Percentiles rank a stretch among this genome's conserved stretches.
These are phyloP conservation scores for Trichoderma koningiopsis DNA, from an alignment of 2,329 filamentous ascomycete genomes.

Conservation along the genomic window DNA sequence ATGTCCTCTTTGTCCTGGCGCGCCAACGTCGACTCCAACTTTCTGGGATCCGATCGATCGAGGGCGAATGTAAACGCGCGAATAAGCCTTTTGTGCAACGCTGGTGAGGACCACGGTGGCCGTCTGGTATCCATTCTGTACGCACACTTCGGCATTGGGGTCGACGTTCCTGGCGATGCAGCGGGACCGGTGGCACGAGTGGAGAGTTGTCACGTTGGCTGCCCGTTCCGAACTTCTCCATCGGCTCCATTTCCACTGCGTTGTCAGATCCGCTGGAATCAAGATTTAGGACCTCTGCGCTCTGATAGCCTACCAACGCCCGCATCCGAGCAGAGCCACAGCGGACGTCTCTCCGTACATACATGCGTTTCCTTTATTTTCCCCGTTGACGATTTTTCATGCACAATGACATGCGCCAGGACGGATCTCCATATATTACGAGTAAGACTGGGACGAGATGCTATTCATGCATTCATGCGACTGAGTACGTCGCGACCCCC, in stretches of 20 bases:
- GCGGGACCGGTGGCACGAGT: slow-evolving; percentile 26
- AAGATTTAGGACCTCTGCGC: slow-evolving; percentile 4
- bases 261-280: slow-evolving; percentile 24
- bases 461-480: background rate
- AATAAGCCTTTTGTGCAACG: slow-evolving; percentile 21
- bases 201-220: slow-evolving; percentile 23
- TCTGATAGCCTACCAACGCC: slow-evolving; percentile 15
- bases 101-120: slow-evolving; percentile 18
- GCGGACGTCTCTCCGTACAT: slow-evolving; percentile 8
- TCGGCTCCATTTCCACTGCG: slow-evolving; percentile 26
- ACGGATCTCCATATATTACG: background rate
- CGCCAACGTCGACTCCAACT: slow-evolving; percentile 16
- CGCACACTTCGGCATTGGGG: slow-evolving; percentile 24
- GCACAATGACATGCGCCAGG: background rate
- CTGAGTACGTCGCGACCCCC: background rate
- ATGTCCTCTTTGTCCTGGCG: background rate
- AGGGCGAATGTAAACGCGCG: slow-evolving; percentile 19
- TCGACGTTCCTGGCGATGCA: slow-evolving; percentile 26
- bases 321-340: slow-evolving; percentile 6
- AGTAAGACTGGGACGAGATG: slow-evolving; percentile 11
- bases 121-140: slow-evolving; percentile 22
- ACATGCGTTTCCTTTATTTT: background rate
- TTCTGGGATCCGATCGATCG: slow-evolving; percentile 26
- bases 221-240: slow-evolving; percentile 26
- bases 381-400: slow-evolving; percentile 9